Base-by-base conservation (phyloP, 345 rosid species). In the Crucihimalaya himalaica region DNA sequence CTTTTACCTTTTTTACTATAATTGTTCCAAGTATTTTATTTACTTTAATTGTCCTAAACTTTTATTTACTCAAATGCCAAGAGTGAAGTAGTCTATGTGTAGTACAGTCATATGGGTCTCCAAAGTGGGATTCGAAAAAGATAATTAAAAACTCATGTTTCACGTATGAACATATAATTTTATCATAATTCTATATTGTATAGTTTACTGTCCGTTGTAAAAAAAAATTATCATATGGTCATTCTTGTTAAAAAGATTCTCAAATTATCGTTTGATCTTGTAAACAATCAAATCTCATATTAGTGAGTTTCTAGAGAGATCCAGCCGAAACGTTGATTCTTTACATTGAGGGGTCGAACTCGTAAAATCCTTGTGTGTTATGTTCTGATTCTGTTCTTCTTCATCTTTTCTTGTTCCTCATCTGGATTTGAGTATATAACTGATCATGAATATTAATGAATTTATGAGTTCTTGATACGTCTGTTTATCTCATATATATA, bases 1-100 rank as follows among this genome's bases (percentile, higher is more conserved):
- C 56, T 23, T 8, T 35, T 25, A 47, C 56, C 37, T 56, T 64
- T 35, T 56, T 64, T 66, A 47, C 78, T 66, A 66, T 47, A 46
- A 8, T 34, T 66, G 53, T 37, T 47, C 45, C 45, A 37, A 32
- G 11, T 54, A 4, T 34, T 66, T 74, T 37, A 19, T 53, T 54
- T 46, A 53, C 54, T 42, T 21, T 1, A 31, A 25, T 63, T 45
- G n/a, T 62, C 35, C 12, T 47, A n/a, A 50, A 16, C 1, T 51
- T 32, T 20, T 25, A 45, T 37, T 47, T 9, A 47, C 23, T 45
- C 6, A 40, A 12, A 39, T 11, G 43, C 43, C 43, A 39, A 5
- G n/a, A 12, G 2, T 43, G 19, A 15, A 43, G 48, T n/a, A 43
- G 19, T 43, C 19, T 43, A 40, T n/a, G n/a, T n/a, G n/a, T n/a